Evolutionary conservation across 2,329 filamentous ascomycete genomes (phyloP).

Genomic region (Trematosphaeria pertusa): DNA sequence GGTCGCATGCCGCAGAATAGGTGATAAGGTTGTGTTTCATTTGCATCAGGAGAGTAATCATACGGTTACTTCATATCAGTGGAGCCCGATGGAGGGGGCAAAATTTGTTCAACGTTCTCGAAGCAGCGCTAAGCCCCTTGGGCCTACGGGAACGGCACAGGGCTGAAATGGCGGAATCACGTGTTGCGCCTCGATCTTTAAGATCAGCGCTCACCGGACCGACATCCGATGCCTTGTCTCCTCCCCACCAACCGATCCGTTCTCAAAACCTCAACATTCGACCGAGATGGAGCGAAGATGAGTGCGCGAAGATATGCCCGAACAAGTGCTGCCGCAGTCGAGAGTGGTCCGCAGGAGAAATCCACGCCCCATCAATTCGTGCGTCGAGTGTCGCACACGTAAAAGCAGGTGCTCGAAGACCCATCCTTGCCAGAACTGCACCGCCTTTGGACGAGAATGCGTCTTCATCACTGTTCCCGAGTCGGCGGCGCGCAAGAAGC

Average conservation of each 20-base stretch:
- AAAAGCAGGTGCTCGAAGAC: conserved; percentile 50
- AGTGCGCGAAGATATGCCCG: conserved; percentile 40
- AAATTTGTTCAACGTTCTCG: conserved; percentile 8
- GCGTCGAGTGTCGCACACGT: conserved; percentile 48
- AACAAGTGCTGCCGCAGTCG: conserved; percentile 46
- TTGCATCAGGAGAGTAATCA: not conserved
- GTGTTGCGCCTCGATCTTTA: conserved; percentile 3
- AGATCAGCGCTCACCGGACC: conserved; percentile 19
- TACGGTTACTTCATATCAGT: not conserved
- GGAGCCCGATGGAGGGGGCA: not conserved
- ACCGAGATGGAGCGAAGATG: conserved; percentile 30
- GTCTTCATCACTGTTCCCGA: conserved; percentile 49
- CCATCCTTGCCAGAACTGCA: conserved; percentile 49
- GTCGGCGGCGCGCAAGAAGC: conserved; percentile 46
- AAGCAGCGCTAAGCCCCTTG: conserved; percentile 4
- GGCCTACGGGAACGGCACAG: conserved; percentile 5
- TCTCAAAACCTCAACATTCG: conserved; percentile 3
- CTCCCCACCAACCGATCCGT: conserved; percentile 5
- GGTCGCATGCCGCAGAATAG: not conserved
- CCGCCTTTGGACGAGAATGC: conserved; percentile 47
- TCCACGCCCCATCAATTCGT: conserved; percentile 48
- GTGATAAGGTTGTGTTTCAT: not conserved
- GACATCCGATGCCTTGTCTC: conserved; percentile 23
- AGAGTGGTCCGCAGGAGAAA: conserved; percentile 48
- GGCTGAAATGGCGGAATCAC: conserved; percentile 14